phyloP scores from a whole-genome alignment of 352 stramenopile species.

The Phytophthora pluvialis region DNA sequence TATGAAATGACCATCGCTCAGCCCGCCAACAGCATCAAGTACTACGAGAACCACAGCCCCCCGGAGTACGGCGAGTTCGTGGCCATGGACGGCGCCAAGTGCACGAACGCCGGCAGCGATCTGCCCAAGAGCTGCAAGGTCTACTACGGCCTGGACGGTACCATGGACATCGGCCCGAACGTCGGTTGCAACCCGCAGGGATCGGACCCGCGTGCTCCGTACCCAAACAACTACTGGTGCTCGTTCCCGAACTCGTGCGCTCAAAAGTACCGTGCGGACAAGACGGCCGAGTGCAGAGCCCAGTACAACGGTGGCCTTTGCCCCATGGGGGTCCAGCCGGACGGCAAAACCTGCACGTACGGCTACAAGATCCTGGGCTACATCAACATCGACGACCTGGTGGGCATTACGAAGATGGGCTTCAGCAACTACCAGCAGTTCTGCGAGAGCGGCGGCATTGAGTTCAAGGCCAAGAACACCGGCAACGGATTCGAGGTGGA shows the following conservation, averaged over 20 bases:
- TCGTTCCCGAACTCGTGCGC: conserved; percentile 69
- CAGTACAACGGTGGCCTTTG: conserved; percentile 54
- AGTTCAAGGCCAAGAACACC: conserved; percentile 58
- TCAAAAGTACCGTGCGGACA: conserved; percentile 49
- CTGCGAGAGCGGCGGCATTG: conserved; percentile 51
- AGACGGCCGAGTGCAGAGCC: conserved; percentile 50
- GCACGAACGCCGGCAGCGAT: conserved; percentile 46
- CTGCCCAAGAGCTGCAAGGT: conserved; percentile 52
- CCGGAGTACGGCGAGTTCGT: conserved; percentile 65
- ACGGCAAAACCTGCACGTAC: conserved; percentile 63
- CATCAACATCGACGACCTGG: conserved; percentile 64
- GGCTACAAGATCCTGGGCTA: conserved; percentile 67
- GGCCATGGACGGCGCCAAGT: conserved; percentile 69
- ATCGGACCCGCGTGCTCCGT: conserved; percentile 57
- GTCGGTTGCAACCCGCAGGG: conserved; percentile 54
- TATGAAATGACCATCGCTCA: conserved; percentile 77
- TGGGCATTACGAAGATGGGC: conserved; percentile 60
- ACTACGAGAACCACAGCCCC: conserved; percentile 48
- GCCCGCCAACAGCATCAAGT: conserved; percentile 50
- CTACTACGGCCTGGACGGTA: conserved; percentile 52
- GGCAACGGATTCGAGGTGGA: conserved; percentile 47
- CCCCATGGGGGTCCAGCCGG: conserved; percentile 43
- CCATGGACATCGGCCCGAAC: conserved; percentile 50
- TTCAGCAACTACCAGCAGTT: conserved; percentile 54
- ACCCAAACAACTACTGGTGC: conserved; percentile 77